phyloP scores from a whole-genome alignment of 768 basidiomycete species.

The Aureoboletus auriporus region DNA sequence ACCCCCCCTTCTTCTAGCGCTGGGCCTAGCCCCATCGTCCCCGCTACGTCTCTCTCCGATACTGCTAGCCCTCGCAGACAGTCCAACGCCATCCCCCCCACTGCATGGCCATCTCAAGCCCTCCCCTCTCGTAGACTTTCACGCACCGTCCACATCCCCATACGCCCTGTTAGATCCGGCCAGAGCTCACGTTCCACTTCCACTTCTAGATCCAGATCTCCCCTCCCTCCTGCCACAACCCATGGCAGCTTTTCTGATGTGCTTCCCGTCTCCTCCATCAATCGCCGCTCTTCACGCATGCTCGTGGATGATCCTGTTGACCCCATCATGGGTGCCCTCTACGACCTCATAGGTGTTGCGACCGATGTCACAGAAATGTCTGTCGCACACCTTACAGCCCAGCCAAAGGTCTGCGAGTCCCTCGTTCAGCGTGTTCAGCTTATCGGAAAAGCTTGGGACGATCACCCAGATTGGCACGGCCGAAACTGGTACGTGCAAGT shows the following conservation, averaged over 20 bases:
- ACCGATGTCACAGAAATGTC: constrained; percentile 93
- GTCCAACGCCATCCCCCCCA: constrained; percentile 42
- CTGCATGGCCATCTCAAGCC: constrained; percentile 53
- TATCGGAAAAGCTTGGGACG: constrained; percentile 95
- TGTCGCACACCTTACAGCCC: constrained; percentile 76
- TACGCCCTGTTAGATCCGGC: constrained; percentile 62
- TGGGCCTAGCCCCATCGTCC: constrained; percentile 58
- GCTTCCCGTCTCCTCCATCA: constrained; percentile 40
- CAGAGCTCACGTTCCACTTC: constrained; percentile 93
- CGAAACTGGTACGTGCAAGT: constrained; percentile 98
- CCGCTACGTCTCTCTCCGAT: constrained; percentile 59
- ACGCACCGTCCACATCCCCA: constrained; percentile 75
- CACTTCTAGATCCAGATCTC: constrained; percentile 92
- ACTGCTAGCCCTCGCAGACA: constrained; percentile 64
- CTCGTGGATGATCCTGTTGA: constrained; percentile 83
- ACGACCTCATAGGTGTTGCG: constrained; percentile 88
- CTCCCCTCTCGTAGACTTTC: constrained; percentile 77
- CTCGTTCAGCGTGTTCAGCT: constrained; percentile 88
- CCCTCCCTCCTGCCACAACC: constrained; percentile 67
- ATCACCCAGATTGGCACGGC: constrained; percentile 97
- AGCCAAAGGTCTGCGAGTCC: constrained; percentile 79
- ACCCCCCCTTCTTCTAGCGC: constrained; percentile 54
- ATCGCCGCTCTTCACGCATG: constrained; percentile 78
- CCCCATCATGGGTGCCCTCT: constrained; percentile 85
- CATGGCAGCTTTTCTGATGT: constrained; percentile 65